A percentile compares a stretch with the other conserved stretches of the same genome.
These are phyloP conservation scores for Paralagenidium karlingii DNA, from an alignment of 352 stramenopile species.

Conservation along the genomic window DNA sequence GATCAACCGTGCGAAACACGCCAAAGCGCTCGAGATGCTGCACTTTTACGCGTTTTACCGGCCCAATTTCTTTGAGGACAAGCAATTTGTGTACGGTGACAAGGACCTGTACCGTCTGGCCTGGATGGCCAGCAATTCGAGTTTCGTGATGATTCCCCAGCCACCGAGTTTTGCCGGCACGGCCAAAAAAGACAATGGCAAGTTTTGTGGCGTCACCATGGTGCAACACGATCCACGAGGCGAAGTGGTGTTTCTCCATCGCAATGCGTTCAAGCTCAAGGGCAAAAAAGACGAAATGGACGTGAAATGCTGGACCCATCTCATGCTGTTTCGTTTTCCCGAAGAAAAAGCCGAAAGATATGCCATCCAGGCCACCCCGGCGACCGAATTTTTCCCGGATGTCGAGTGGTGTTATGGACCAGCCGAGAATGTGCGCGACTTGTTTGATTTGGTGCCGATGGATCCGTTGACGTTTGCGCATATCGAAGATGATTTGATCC, in stretches of 20 bases:
- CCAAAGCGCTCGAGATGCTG: conserved; percentile 40
- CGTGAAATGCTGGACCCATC: conserved; percentile 12
- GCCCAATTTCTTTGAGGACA: conserved; percentile 43
- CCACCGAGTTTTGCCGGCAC: conserved; percentile 35
- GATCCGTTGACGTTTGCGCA: not conserved
- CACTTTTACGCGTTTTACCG: conserved; percentile 67
- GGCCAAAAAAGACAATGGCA: conserved; percentile 26
- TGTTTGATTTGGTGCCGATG: not conserved
- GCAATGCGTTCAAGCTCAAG: conserved; percentile 66
- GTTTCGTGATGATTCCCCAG: conserved; percentile 58
- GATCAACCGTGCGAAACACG: conserved; percentile 30
- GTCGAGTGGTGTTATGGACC: not conserved
- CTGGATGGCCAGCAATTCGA: conserved; percentile 59
- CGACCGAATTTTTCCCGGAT: not conserved
- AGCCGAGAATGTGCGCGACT: too few species aligned
- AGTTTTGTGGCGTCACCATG: conserved; percentile 76
- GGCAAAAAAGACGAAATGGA: conserved; percentile 38
- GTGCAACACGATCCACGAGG: conserved; percentile 56
- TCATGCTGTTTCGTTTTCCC: not conserved
- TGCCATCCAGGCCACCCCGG: not conserved
- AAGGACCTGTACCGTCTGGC: conserved; percentile 72
- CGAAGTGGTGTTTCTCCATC: conserved; percentile 70
- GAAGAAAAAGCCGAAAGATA: not conserved
- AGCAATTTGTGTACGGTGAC: conserved; percentile 54
- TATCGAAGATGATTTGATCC: not conserved